Percentiles rank a stretch among this genome's conserved stretches.
Evolutionary conservation across 2,329 filamentous ascomycete genomes (phyloP).

Genomic region (Coleophoma cylindrospora): DNA sequence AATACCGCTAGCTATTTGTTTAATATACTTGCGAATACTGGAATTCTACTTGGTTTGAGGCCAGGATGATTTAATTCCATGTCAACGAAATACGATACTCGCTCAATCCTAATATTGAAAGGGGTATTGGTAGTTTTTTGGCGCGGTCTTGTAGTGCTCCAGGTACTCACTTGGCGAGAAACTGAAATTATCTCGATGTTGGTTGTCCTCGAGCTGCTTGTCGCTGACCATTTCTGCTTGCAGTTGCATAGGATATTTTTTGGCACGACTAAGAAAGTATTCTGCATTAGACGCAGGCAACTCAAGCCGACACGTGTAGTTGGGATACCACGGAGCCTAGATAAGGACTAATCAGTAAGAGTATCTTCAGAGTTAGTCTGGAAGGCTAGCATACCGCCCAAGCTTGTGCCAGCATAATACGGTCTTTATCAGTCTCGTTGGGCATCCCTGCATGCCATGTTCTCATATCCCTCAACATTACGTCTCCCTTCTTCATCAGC

Average conservation of each 20-base stretch:
- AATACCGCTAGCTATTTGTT: too few relatives aligned
- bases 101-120: not conserved
- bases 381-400: not conserved
- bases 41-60: too few relatives aligned
- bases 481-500: slow-evolving; percentile 17
- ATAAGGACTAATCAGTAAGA: not conserved
- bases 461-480: slow-evolving; percentile 25
- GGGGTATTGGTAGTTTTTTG: not conserved
- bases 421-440: slow-evolving; percentile 16
- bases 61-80: too few relatives aligned
- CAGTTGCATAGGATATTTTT: not conserved
- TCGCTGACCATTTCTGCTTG: not conserved
- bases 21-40: too few relatives aligned
- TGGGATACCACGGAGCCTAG: slow-evolving; percentile 3
- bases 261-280: not conserved
- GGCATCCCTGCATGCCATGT: slow-evolving; percentile 30
- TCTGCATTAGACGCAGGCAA: not conserved
- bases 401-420: slow-evolving; percentile 2
- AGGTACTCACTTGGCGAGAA: not conserved
- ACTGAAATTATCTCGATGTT: slow-evolving; percentile 1
- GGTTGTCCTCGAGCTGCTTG: not conserved
- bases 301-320: not conserved
- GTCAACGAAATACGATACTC: too few relatives aligned
- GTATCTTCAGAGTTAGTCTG: not conserved
- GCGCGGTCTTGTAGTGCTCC: not conserved